These are phyloP conservation scores for Hymenotorrendiella dingleyae DNA, from an alignment of 2,329 filamentous ascomycete species.

Conservation along the genomic window DNA sequence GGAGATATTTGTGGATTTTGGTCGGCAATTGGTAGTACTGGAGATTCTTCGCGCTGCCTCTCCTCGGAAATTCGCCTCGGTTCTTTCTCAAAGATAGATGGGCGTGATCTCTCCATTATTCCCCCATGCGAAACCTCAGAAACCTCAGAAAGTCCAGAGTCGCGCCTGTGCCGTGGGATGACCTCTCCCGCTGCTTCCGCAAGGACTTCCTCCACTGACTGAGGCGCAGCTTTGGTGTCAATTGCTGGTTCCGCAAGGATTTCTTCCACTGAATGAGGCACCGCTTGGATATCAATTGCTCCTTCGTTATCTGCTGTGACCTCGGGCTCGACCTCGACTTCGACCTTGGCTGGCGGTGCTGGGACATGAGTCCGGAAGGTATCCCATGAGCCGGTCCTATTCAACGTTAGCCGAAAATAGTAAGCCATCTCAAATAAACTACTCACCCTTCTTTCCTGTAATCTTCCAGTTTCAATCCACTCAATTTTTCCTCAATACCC, in stretches of 20 bases:
- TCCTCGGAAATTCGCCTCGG: neutral
- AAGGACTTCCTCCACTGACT: no score
- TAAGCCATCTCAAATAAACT: neutral
- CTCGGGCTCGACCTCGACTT: neutral
- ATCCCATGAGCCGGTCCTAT: conserved; percentile 11
- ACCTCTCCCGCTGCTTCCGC: no score
- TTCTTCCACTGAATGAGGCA: no score
- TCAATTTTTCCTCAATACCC: conserved; percentile 12
- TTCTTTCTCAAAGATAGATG: neutral
- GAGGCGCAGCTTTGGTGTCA: no score
- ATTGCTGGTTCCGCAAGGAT: no score
- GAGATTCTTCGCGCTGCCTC: neutral
- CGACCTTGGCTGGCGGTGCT: neutral
- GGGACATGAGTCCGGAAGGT: conserved; percentile 4
- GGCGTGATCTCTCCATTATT: conserved; percentile 1
- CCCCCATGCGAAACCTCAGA: no score
- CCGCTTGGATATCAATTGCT: no score
- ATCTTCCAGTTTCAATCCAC: conserved; percentile 14
- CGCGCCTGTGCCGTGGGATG: no score
- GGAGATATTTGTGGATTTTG: neutral
- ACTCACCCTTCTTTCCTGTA: conserved; percentile 16
- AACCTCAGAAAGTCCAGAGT: neutral
- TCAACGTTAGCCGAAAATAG: neutral
- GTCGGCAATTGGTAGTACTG: neutral
- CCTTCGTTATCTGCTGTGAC: neutral